phyloP scores from a whole-genome alignment of 768 basidiomycete genomes.

The Lentinula edodes region DNA sequence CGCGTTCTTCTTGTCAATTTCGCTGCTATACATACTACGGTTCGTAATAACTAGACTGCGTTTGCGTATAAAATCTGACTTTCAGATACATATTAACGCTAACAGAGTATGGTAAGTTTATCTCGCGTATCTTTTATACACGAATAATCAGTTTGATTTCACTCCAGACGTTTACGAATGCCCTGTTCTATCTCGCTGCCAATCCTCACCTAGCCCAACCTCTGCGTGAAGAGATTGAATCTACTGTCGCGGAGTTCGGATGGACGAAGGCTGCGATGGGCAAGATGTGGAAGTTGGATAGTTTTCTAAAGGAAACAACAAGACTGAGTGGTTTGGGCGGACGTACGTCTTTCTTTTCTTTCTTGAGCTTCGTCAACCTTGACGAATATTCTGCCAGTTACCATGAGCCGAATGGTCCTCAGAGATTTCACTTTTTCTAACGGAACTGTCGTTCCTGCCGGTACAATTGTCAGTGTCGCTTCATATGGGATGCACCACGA shows the following conservation, averaged over 20 bases:
- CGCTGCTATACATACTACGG: constrained; percentile 32
- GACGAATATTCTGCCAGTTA: constrained; percentile 9
- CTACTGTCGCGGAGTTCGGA: constrained; percentile 21
- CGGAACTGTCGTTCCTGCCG: constrained; percentile 12
- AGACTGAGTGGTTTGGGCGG: constrained; percentile 22
- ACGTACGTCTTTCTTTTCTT: constrained; percentile 11
- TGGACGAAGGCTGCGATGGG: constrained; percentile 37
- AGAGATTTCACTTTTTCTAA: constrained; percentile 12
- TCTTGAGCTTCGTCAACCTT: neutral
- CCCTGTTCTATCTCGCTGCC: constrained; percentile 22
- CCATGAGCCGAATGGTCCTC: constrained; percentile 9
- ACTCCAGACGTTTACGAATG: constrained; percentile 19
- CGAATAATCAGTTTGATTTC: neutral
- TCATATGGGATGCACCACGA: constrained; percentile 9
- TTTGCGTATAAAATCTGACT: too few relatives aligned
- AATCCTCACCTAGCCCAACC: constrained; percentile 22
- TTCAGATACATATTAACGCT: too few relatives aligned
- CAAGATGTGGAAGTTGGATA: constrained; percentile 36
- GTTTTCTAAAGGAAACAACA: constrained; percentile 38
- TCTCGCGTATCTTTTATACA: neutral
- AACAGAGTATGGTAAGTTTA: neutral
- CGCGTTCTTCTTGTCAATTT: constrained; percentile 34
- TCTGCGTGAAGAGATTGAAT: constrained; percentile 27
- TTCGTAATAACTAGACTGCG: neutral
- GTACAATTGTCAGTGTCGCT: constrained; percentile 5